These are phyloP conservation scores for Inga laurina DNA, from an alignment of 306 rosid genomes.

Conservation along the genomic window DNA sequence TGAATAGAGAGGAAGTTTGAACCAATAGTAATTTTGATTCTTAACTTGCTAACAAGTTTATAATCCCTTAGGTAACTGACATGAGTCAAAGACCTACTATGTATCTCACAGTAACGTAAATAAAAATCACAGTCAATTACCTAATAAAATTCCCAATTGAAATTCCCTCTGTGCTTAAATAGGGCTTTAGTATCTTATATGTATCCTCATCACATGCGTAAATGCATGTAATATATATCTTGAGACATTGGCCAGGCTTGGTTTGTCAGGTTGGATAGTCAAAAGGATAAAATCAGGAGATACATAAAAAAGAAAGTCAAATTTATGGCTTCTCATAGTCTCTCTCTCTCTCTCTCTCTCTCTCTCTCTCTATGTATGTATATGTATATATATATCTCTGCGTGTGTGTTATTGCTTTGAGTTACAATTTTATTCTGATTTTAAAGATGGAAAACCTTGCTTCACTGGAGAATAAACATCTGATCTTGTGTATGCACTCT, in stretches of 20 bases:
- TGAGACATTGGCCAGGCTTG: neutral
- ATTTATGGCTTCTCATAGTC: neutral
- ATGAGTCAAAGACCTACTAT: neutral
- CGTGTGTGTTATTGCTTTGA: neutral
- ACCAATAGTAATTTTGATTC: neutral
- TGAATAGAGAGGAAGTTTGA: neutral
- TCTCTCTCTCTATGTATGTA: too few relatives aligned
- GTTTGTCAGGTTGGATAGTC: neutral
- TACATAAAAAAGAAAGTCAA: neutral
- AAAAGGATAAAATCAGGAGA: slow-evolving; percentile 2
- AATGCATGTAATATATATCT: neutral
- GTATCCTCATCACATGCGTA: neutral
- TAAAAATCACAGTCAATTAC: neutral
- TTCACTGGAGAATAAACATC: neutral
- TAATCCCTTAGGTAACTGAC: neutral
- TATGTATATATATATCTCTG: neutral
- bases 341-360: too few relatives aligned
- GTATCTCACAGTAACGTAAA: neutral
- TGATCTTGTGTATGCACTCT: neutral
- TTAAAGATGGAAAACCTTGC: slow-evolving; percentile 2
- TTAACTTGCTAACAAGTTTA: neutral
- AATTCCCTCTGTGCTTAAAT: neutral
- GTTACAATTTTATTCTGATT: neutral
- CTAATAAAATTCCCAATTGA: neutral
- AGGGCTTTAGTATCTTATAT: neutral